phyloP scores from a whole-genome alignment of 1,284 basidiomycete genomes.

The Ustanciosporium gigantosporum region DNA sequence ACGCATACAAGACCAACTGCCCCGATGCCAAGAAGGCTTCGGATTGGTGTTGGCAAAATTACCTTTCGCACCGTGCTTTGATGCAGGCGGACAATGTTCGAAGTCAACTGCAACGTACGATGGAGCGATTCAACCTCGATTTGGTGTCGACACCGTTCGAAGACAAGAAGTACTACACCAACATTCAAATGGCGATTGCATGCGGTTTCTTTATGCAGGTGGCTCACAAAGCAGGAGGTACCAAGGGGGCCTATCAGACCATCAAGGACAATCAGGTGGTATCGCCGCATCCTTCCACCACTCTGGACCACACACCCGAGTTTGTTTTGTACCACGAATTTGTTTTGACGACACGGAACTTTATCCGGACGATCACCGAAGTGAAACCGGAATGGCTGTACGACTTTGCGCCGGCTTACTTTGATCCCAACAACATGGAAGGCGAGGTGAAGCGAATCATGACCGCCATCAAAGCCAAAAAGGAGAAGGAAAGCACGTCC shows the following conservation, averaged over 20 bases:
- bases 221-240: conserved; percentile 73
- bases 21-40: conserved; percentile 46
- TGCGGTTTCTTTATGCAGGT: conserved; percentile 99
- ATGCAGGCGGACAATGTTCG: conserved; percentile 95
- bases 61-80: conserved; percentile 80
- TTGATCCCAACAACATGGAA: conserved; percentile 65
- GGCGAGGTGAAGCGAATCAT: conserved; percentile 55
- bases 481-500: conserved; percentile 19
- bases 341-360: conserved; percentile 80
- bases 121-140: conserved; percentile 79
- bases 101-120: conserved; percentile 81
- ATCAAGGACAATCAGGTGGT: conserved; percentile 95
- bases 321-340: conserved; percentile 98
- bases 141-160: conserved; percentile 76
- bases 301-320: conserved; percentile 87
- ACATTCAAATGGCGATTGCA: conserved; percentile 82
- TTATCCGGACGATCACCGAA: conserved; percentile 86
- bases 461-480: conserved; percentile 38
- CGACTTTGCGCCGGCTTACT: conserved; percentile 80
- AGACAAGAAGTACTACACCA: conserved; percentile 76
- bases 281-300: conserved; percentile 89
- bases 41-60: conserved; percentile 91
- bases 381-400: conserved; percentile 87
- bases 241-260: conserved; percentile 66
- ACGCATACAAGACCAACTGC: conserved; percentile 76